Evolutionary conservation across 2,329 filamentous ascomycete species (phyloP), one percentile per base, ranked within the genome.

Genomic region (Aspergillus quadrilineatus): DNA sequence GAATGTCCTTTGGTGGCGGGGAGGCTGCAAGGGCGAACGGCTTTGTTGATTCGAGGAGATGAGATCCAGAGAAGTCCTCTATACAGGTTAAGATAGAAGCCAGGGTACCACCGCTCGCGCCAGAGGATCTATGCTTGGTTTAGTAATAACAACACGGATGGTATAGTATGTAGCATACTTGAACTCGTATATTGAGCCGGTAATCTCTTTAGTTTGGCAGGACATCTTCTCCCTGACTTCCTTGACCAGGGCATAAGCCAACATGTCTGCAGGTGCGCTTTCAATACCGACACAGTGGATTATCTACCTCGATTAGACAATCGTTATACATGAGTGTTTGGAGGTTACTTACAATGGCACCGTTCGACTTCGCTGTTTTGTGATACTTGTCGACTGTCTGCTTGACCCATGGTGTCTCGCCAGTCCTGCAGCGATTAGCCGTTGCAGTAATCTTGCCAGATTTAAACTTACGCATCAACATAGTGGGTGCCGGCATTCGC

Each of bases 401-500:
- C 60, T 80, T 79, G 39, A 86, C 77, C 85, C 85, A 89, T 2
- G 84, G 83, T 0, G 82, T 79, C 67, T 88, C 85, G 47, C 85
- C 86, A 4, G 85, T 87, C 47, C 78, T 79, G 53, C 36, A 22
- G 51, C 60, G 6, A 17, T 49, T 28, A 55, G 29, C 10, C 15
- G 14, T 12, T 29, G 6, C 28, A 10, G 14, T 4, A 30, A 37
- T 15, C 50, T 17, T 12, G 37, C 10, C 10, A 50, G 9, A 41
- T 28, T 8, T 6, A 10, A 12, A 65, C 75, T 65, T 65, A 80
- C 75, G 80, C 82, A 68, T 89, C 86, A 53, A 89, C 71, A 65
- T 89, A 89, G 68, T 89, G 85, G 4, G 86, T 89, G 5, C 86
- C 85, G 61, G 80, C 82, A 51, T 80, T 76, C 3, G 83, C 85